Conservation (phyloP, 2,329 filamentous ascomycete species). For the Dactylella cylindrospora region DNA sequence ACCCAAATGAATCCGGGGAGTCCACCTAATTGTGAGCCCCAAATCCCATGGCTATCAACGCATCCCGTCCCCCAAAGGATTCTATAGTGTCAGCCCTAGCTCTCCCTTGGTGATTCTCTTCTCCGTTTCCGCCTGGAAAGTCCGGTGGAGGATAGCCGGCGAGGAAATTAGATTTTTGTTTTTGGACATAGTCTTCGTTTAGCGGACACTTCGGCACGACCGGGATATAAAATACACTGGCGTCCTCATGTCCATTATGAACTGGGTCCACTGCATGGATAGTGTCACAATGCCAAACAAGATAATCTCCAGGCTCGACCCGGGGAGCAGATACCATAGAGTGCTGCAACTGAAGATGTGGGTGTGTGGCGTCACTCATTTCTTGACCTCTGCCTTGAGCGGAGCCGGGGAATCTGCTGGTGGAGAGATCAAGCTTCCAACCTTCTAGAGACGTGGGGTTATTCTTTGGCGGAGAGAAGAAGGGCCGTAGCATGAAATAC, state of each 20-base stretch:
- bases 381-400: constrained; percentile 70
- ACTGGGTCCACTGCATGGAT: constrained; percentile 82
- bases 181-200: constrained; percentile 70
- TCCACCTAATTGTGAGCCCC: constrained; percentile 2
- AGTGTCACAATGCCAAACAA: constrained; percentile 78
- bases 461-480: constrained; percentile 64
- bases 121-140: constrained; percentile 71
- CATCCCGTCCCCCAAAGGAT: constrained; percentile 17
- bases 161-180: constrained; percentile 71
- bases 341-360: constrained; percentile 66
- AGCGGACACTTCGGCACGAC: constrained; percentile 75
- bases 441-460: constrained; percentile 53
- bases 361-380: constrained; percentile 65
- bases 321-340: constrained; percentile 72
- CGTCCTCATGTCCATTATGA: constrained; percentile 71
- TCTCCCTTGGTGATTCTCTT: constrained; percentile 57
- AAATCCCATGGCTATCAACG: constrained; percentile 37
- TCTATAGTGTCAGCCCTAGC: constrained; percentile 8
- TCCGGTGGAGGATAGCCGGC: constrained; percentile 68
- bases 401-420: constrained; percentile 67
- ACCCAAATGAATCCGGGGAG: constrained; percentile 3
- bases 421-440: constrained; percentile 55
- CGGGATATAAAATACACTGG: constrained; percentile 85
- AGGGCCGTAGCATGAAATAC: constrained; percentile 79
- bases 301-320: constrained; percentile 72